These are phyloP conservation scores for Eimeria maxima DNA, from an alignment of 169 alveolate genomes.

Conservation along the genomic window DNA sequence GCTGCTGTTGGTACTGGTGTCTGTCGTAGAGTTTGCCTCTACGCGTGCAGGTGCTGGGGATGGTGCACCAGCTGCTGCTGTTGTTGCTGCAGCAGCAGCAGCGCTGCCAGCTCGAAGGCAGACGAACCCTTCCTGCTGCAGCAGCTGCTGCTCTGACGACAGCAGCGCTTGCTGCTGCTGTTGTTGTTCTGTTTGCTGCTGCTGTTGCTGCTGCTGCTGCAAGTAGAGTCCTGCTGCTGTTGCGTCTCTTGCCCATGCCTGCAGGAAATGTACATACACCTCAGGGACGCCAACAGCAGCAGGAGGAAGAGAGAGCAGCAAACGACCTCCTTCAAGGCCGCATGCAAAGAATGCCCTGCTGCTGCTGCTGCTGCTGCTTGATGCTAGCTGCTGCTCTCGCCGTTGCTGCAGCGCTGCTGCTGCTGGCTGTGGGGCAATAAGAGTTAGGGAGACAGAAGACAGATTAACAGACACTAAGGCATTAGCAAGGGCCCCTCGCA, in stretches of 20 bases:
- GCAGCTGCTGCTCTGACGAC: slow-evolving; percentile 49
- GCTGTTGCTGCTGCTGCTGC: slow-evolving; percentile 60
- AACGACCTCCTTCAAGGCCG: slow-evolving; percentile 36
- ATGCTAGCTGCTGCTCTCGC: not conserved
- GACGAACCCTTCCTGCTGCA: slow-evolving; percentile 31
- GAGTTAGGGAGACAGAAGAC: slow-evolving; percentile 12
- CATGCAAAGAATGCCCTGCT: slow-evolving; percentile 17
- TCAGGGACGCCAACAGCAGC: slow-evolving; percentile 41
- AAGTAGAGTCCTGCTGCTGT: slow-evolving; percentile 52
- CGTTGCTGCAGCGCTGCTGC: slow-evolving; percentile 66
- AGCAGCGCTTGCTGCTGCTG: slow-evolving; percentile 51
- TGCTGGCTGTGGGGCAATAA: not conserved
- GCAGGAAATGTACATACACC: slow-evolving; percentile 43
- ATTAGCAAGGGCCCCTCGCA: slow-evolving; percentile 21
- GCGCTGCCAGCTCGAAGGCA: slow-evolving; percentile 34
- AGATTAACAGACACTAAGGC: slow-evolving; percentile 21
- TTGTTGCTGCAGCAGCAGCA: slow-evolving; percentile 26
- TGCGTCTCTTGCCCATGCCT: slow-evolving; percentile 55
- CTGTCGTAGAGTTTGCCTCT: not conserved
- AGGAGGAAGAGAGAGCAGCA: slow-evolving; percentile 38
- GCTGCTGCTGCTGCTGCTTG: slow-evolving; percentile 38
- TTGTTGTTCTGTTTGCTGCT: not conserved
- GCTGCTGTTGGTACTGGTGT: not conserved
- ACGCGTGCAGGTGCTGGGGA: slow-evolving; percentile 7
- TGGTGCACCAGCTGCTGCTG: slow-evolving; percentile 29